Conservation (phyloP, 768 basidiomycete species). For the Dacryopinax primogenitus region DNA sequence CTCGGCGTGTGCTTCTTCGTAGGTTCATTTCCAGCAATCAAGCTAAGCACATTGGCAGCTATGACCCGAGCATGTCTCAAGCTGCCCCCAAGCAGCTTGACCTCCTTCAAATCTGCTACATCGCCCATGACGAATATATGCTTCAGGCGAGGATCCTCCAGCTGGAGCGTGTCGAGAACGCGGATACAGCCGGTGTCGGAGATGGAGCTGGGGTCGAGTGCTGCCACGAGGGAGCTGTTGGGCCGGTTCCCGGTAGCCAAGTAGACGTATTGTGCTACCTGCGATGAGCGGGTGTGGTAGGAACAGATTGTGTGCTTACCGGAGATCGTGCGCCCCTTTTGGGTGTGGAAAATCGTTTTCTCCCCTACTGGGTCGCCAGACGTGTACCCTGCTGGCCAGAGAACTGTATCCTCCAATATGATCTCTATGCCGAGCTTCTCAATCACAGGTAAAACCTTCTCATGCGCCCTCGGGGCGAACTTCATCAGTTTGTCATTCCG, state of each 20-base stretch:
- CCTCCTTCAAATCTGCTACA: conserved; percentile 44
- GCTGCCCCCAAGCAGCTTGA: conserved; percentile 23
- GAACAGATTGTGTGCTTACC: not conserved
- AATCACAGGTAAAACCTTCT: conserved; percentile 31
- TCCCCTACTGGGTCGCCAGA: not conserved
- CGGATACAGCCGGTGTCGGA: conserved; percentile 31
- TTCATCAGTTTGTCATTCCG: conserved; percentile 42
- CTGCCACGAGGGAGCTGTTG: conserved; percentile 38
- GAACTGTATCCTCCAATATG: conserved; percentile 36
- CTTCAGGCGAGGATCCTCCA: conserved; percentile 21
- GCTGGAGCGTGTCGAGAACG: conserved; percentile 42
- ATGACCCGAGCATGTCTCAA: not conserved
- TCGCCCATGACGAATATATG: conserved; percentile 50
- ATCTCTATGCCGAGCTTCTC: conserved; percentile 35
- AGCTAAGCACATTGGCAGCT: not conserved
- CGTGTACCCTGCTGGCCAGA: not conserved
- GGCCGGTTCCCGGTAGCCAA: conserved; percentile 44
- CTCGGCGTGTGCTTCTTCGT: not conserved
- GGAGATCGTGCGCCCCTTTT: not conserved
- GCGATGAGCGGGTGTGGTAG: not conserved
- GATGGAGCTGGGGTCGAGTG: conserved; percentile 23
- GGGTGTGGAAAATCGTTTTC: not conserved
- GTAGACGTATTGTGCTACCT: not conserved
- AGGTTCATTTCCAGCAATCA: not conserved
- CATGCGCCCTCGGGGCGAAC: conserved; percentile 43